Conservation (phyloP, 1,284 basidiomycete species). For the Melampsora abietis-canadensis region DNA sequence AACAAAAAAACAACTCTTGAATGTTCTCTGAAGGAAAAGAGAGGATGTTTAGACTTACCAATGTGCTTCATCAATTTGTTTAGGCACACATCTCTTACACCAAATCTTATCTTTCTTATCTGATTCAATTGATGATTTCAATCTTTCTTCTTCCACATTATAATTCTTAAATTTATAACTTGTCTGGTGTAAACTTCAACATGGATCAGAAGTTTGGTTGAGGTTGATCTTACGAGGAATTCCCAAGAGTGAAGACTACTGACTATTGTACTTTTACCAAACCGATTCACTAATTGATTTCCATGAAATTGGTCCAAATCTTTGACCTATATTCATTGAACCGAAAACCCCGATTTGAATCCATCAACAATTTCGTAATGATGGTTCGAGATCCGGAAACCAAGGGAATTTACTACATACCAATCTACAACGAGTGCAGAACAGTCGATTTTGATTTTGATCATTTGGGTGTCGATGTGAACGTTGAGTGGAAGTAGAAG, state of each 20-base stretch:
- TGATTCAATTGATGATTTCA: background rate
- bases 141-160: constrained; percentile 1
- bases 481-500: too few relatives aligned
- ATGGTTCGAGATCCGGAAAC: too few relatives aligned
- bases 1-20: background rate
- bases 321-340: background rate
- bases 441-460: too few relatives aligned
- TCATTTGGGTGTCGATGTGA: too few relatives aligned
- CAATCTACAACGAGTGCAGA: too few relatives aligned
- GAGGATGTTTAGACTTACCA: background rate
- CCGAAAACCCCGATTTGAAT: too few relatives aligned
- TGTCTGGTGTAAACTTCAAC: background rate
- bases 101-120: background rate
- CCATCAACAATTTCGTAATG: too few relatives aligned
- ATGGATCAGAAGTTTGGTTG: background rate
- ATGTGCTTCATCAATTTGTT: background rate
- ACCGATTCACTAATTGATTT: background rate
- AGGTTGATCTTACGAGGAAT: too few relatives aligned
- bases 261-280: background rate
- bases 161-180: background rate
- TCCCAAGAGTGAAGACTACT: too few relatives aligned
- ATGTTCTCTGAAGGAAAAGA: background rate
- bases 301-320: background rate
- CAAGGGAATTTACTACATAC: too few relatives aligned
- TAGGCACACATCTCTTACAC: constrained; percentile 1